Base-by-base conservation (phyloP, 1,284 basidiomycete genomes). In the Ustilago bromivora region DNA sequence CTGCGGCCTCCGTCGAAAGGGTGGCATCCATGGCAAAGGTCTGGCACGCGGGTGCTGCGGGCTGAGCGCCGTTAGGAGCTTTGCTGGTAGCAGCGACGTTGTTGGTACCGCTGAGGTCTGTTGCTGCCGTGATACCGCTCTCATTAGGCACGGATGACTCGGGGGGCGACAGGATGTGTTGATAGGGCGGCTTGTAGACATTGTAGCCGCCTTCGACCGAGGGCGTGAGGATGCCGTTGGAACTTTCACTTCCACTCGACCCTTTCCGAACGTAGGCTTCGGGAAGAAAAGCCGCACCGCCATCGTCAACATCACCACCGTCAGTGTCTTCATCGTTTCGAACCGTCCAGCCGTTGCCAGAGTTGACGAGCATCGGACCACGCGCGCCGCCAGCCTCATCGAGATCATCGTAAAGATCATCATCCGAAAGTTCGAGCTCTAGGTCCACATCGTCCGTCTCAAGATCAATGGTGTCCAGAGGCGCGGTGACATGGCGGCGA, bases 181-280 rank as follows among this genome's bases (percentile, higher is more conserved):
- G 64, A 53, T 78, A 82, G 6, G 81, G 81, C 5, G 81, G 80
- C 64, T 82, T 82, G 76, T 73, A 82, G 32, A 82, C 71, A 46
- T 82, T 82, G 71, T 82, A 81, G 56, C 81, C 81, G 10, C 81
- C 80, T 58, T 82, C 81, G 6, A 82, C 81, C 5, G 80, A 82
- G 3, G 81, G 80, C 11, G 81, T 82, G n/a, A 80, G 65, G 34
- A 73, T 61, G 57, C 74, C 78, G 31, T 77, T 59, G 8, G 71
- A 76, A 36, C 71, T 70, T 23, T 59, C 58, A 56, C 75, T 72
- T 4, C 58, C 63, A 17, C 59, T 67, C 36, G 71, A 76, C 1
- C 54, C 65, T 40, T 77, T 77, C n/a, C 63, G 74, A 9, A 41
- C 43, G 36, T 59, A 65, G 2, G 68, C 53, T 49, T 74, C 71